phyloP scores from a whole-genome alignment of 176 grass and related monocot species.

The Eragrostis nindensis region DNA sequence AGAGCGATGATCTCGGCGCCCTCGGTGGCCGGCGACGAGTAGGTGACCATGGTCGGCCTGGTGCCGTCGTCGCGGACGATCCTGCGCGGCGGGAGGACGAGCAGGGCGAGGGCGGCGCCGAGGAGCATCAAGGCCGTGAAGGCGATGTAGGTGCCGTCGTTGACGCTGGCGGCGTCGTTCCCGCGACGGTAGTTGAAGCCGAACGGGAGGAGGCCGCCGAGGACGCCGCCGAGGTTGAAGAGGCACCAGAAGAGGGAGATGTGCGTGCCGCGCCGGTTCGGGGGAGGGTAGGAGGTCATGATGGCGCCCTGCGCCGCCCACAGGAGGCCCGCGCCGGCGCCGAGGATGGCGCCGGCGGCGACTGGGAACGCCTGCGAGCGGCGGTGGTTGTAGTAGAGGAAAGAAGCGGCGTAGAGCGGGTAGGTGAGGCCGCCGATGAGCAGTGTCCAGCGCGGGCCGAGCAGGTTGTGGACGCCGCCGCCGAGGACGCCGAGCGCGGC shows the following conservation, averaged over 20 bases:
- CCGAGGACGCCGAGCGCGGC: constrained; percentile 79
- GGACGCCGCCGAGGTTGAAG: constrained; percentile 94
- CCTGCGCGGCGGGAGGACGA: constrained; percentile 50
- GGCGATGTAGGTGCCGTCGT: constrained; percentile 77
- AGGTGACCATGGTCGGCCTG: constrained; percentile 46
- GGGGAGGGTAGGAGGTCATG: constrained; percentile 86
- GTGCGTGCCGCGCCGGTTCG: constrained; percentile 71
- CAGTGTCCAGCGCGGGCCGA: constrained; percentile 80
- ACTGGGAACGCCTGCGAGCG: constrained; percentile 56
- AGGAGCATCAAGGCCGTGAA: constrained; percentile 86
- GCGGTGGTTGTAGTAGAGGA: constrained; percentile 95
- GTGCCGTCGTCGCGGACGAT: constrained; percentile 87
- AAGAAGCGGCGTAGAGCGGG: constrained; percentile 82
- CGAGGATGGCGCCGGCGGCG: constrained; percentile 68
- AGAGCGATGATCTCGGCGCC: constrained; percentile 57
- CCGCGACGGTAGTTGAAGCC: constrained; percentile 63
- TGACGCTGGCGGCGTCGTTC: constrained; percentile 44
- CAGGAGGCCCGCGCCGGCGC: constrained; percentile 81
- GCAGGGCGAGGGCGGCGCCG: constrained; percentile 55
- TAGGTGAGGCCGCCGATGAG: constrained; percentile 70
- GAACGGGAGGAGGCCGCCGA: constrained; percentile 95
- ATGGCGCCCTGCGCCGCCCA: constrained; percentile 91
- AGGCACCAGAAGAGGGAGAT: constrained; percentile 94
- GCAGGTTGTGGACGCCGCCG: constrained; percentile 80
- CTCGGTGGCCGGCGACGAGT: constrained; percentile 58